phyloP scores from a whole-genome alignment of 2,329 filamentous ascomycete genomes.

The Xylaria sp. region DNA sequence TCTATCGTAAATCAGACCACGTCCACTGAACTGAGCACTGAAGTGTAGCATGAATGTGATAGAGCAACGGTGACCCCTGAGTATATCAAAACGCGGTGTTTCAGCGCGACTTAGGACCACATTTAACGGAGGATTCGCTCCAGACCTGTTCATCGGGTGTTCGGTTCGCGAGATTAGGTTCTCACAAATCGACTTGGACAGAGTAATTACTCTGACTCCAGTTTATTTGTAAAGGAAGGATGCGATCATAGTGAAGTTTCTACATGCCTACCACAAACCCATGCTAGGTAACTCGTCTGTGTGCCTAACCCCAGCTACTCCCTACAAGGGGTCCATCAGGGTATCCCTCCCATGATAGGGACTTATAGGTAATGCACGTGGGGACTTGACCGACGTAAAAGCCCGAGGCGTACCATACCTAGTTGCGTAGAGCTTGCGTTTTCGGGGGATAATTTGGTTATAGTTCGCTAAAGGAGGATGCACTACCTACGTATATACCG shows the following conservation, averaged over 20 bases:
- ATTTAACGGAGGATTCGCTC: constrained; percentile 4
- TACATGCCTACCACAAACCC: background rate
- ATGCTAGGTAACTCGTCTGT: background rate
- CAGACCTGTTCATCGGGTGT: background rate
- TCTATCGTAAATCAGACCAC: background rate
- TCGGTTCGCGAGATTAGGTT: background rate
- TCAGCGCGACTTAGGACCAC: constrained; percentile 4
- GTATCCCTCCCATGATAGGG: constrained; percentile 13
- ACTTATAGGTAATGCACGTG: constrained; percentile 1
- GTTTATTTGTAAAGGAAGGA: constrained; percentile 2
- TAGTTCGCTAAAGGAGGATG: background rate
- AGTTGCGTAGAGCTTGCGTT: background rate
- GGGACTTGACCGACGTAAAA: background rate
- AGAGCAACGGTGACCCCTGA: constrained; percentile 4
- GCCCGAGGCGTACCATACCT: background rate
- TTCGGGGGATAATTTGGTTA: background rate
- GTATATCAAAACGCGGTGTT: constrained; percentile 3
- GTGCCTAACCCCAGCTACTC: background rate
- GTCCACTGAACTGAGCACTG: background rate
- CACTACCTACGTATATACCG: too few species aligned
- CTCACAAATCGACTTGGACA: background rate
- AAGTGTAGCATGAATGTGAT: background rate
- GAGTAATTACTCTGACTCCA: background rate
- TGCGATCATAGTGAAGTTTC: constrained; percentile 1
- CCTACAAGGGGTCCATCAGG: background rate